Percentiles rank a stretch among this genome's conserved stretches.
These are phyloP conservation scores for Chaetomium fimeti DNA, from an alignment of 495 filamentous ascomycete species.

Conservation along the genomic window DNA sequence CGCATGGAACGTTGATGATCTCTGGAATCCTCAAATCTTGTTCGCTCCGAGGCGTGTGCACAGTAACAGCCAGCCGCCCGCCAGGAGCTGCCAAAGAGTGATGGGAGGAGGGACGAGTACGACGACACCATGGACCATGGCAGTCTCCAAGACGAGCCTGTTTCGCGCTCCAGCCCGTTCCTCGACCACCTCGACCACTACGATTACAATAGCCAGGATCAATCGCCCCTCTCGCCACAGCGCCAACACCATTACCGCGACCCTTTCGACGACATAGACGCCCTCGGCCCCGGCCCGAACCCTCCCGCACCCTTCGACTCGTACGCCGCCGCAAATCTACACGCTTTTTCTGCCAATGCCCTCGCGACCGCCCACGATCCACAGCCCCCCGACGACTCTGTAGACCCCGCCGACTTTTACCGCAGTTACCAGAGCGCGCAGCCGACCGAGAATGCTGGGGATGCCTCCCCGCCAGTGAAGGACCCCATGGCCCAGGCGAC, in stretches of 20 bases:
- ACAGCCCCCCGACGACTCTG: conserved; percentile 38
- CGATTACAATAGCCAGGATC: conserved; percentile 20
- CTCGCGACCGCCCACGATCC: conserved; percentile 37
- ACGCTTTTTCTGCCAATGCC: conserved; percentile 40
- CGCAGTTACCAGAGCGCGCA: conserved; percentile 45
- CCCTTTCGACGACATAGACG: conserved; percentile 14
- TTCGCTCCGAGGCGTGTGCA: conserved; percentile 26
- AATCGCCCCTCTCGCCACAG: conserved; percentile 18
- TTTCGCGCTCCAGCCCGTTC: conserved; percentile 29
- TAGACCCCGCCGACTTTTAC: conserved; percentile 56
- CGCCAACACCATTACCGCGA: conserved; percentile 17
- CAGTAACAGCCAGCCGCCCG: conserved; percentile 11
- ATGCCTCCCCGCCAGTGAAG: conserved; percentile 26
- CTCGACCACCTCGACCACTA: conserved; percentile 31
- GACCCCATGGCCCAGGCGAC: conserved; percentile 35
- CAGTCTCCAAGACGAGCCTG: conserved; percentile 36
- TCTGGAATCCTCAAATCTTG: conserved; percentile 30
- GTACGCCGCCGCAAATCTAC: conserved; percentile 41
- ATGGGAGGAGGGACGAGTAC: conserved; percentile 29
- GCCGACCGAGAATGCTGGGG: conserved; percentile 25
- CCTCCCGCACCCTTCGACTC: conserved; percentile 34
- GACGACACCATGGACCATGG: conserved; percentile 39
- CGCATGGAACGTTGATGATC: conserved; percentile 35
- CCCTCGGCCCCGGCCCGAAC: conserved; percentile 32
- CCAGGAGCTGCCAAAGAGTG: conserved; percentile 22